phyloP scores from a whole-genome alignment of 768 basidiomycete species.

The Suillus brevipes region DNA sequence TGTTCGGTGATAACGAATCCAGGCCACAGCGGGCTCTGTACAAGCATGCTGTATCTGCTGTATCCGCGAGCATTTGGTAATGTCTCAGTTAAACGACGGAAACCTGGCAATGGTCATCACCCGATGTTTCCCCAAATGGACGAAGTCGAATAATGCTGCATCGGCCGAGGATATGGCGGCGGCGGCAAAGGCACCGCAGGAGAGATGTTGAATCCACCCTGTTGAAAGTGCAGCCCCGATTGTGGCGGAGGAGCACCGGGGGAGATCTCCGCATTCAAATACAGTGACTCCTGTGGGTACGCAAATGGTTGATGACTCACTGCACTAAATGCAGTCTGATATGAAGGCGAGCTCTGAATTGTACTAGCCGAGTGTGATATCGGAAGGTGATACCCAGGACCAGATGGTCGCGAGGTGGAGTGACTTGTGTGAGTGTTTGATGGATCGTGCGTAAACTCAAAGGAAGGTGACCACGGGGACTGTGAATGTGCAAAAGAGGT shows the following conservation, averaged over 20 bases:
- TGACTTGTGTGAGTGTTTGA: not conserved
- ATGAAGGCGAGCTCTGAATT: conserved; percentile 17
- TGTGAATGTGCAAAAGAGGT: conserved; percentile 7
- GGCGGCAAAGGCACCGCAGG: conserved; percentile 17
- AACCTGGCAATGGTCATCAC: conserved; percentile 13
- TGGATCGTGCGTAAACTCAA: conserved; percentile 25
- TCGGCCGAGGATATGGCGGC: conserved; percentile 14
- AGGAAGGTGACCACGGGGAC: conserved; percentile 25
- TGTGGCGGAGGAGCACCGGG: not conserved
- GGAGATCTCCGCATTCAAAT: conserved; percentile 1
- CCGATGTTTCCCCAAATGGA: conserved; percentile 26
- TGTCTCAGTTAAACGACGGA: not conserved
- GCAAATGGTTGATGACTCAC: conserved; percentile 1
- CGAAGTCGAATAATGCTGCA: conserved; percentile 23
- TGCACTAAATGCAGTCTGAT: conserved; percentile 11
- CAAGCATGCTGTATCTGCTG: conserved; percentile 1
- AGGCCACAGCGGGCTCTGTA: conserved; percentile 1
- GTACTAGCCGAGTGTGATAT: conserved; percentile 16
- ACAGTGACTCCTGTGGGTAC: conserved; percentile 5
- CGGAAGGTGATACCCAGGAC: conserved; percentile 18
- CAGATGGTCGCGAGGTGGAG: not conserved
- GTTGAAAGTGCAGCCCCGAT: not conserved
- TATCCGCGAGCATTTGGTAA: not conserved
- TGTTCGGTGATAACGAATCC: not conserved
- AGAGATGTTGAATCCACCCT: conserved; percentile 5